Base-by-base conservation (phyloP, 352 stramenopile genomes). In the Pythium brachiatum region DNA sequence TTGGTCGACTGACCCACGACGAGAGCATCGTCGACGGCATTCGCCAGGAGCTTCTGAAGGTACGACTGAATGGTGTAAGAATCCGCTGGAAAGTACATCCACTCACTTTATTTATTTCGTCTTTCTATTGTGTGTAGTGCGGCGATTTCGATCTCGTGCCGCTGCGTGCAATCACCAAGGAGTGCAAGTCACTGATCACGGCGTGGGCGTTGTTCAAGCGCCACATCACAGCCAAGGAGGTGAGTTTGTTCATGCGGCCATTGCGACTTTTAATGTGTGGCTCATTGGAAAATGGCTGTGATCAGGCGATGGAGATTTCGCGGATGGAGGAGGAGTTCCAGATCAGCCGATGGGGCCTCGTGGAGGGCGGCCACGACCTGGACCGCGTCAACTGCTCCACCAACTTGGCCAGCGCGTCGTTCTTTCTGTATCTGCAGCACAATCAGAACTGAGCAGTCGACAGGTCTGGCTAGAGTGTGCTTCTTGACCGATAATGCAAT, bases 141-240 rank as follows among this genome's bases (percentile, higher is more conserved):
- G 75, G 76, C 39, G 69, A 87, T 23, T 94, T 90, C 62, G 81
- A 95, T 65, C 73, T 95, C 23, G 82, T 90, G 32, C 72, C 79
- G 29, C 79, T 94, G 58, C 80, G 85, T 20, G 75, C 73, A 21
- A 75, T 89, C 48, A 93, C 86, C 4, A 93, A 91, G 59, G 86
- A 95, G 68, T 93, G 86, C 82, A 95, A 95, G 84, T 95, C 86
- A 55, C 73, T 95, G 43, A 93, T 93, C 71, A 88, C 84, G 27
- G 83, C 86, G 25, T 63, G 90, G 58, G 86, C 84, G 13, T 63
- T 95, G n/a, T 82, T 81, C 61, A 92, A 94, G 69, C 86, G 86
- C 34, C 81, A 95, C 68, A 86, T 95, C 55, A 92, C 83, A 26
- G 72, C 84, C 26, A 94, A 89, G 68, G 86, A 95, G 62, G 69